Base-by-base conservation (phyloP, 2,329 filamentous ascomycete genomes). In the Ambrosiella beaveri region DNA sequence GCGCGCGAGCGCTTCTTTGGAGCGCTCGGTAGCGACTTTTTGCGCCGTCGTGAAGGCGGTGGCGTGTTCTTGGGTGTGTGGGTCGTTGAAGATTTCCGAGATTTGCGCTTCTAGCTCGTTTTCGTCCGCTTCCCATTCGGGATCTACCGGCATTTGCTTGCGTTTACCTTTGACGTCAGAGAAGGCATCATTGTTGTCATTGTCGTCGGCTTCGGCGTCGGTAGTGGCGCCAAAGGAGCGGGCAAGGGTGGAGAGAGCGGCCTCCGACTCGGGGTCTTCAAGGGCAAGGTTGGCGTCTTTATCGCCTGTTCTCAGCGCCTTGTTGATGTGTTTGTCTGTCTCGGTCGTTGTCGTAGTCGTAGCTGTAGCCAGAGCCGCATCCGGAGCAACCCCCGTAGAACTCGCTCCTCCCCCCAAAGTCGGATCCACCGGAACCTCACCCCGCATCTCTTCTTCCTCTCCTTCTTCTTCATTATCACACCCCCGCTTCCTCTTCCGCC, bases 81-180 rank as follows among this genome's bases (percentile, higher is more conserved):
- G 78, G 63, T 85, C 77, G 64, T 78, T 79, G 63, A 90, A 79
- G 57, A 86, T 79, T 61, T 82, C 79, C 11, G 80, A 78, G 65
- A 91, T 88, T 65, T 88, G 82, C 15, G 76, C 71, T 65, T 87
- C 84, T 0, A 90, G 72, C 53, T 79, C 75, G 62, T 79, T 77
- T 64, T 86, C 84, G 52, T 80, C 78, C 27, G 73, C 71, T 57
- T 77, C 75, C 78, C 80, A 82, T 59, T 82, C 81, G 11, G 82
- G 78, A 56, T 79, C 75, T 59, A 82, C 79, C 1, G 74, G 75
- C 53, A 82, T 68, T 36, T 44, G 41, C 12, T 44, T 13, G 7
- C 17, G 57, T 59, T 37, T 63, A 54, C 38, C 63, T 61, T 35
- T 65, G 60, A 38, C 67, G 65, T 45, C 64, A 64, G 56, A 59